Conservation (phyloP, 2,329 filamentous ascomycete genomes). For the Tolypocladium cylindrosporum region DNA sequence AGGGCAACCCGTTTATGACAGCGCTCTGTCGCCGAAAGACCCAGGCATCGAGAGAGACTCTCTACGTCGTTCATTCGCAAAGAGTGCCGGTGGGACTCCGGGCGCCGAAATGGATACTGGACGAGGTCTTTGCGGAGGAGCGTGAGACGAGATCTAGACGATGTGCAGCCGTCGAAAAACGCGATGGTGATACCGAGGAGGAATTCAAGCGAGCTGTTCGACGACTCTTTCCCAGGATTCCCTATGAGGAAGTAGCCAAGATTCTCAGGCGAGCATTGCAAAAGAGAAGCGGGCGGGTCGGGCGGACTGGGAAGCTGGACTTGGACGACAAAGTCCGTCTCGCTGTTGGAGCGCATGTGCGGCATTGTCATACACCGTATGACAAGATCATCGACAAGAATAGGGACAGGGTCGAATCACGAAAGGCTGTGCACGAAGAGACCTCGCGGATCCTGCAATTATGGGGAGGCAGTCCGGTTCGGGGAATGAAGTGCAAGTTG, state of each 20-base stretch:
- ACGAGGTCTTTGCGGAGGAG: conserved; percentile 17
- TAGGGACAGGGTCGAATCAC: conserved; percentile 2
- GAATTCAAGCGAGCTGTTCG: conserved; percentile 24
- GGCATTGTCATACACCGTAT: conserved; percentile 38
- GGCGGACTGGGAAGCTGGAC: conserved; percentile 28
- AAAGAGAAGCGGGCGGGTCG: conserved; percentile 37
- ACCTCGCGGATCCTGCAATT: conserved; percentile 3
- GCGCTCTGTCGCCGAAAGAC: conserved; percentile 27
- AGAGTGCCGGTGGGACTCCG: conserved; percentile 24
- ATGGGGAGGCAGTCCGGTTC: conserved; percentile 1
- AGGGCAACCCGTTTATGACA: conserved; percentile 32
- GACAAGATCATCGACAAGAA: conserved; percentile 20
- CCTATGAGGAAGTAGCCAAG: conserved; percentile 17
- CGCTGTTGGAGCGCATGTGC: conserved; percentile 37
- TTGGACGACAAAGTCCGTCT: conserved; percentile 29
- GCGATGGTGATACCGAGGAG: conserved; percentile 21
- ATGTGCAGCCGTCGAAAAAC: conserved; percentile 18
- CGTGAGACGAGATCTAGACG: conserved; percentile 19
- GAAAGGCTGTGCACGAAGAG: conserved; percentile 2
- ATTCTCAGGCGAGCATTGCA: conserved; percentile 31
- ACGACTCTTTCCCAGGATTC: conserved; percentile 29
- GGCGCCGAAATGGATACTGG: conserved; percentile 23
- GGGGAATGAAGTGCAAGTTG: neutral
- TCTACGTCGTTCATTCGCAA: conserved; percentile 25
- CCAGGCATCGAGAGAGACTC: conserved; percentile 15